Percentiles rank a stretch among this genome's conserved stretches.
Evolutionary conservation across 2,329 filamentous ascomycete species (phyloP).

Genomic region (Pleomassaria siparia): DNA sequence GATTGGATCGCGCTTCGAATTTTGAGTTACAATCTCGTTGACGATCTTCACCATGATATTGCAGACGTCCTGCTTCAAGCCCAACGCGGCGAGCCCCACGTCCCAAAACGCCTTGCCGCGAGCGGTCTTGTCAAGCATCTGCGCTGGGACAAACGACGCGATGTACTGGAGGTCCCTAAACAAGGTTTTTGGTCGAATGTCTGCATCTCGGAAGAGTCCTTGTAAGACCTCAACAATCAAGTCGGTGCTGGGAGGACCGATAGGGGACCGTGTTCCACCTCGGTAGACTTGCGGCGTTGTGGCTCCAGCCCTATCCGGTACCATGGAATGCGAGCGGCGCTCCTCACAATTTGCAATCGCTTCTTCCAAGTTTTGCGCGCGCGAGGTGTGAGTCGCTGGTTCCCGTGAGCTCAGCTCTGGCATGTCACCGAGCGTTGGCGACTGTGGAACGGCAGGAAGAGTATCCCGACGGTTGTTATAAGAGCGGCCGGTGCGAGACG

Average conservation of each 20-base stretch:
- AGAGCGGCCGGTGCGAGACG: conserved; percentile 54
- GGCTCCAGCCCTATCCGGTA: conserved; percentile 33
- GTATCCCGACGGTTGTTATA: conserved; percentile 44
- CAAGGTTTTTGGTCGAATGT: conserved; percentile 49
- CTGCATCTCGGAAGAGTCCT: conserved; percentile 48
- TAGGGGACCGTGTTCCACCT: conserved; percentile 38
- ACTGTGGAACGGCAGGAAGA: conserved; percentile 46
- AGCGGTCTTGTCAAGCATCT: conserved; percentile 60
- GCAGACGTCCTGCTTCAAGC: conserved; percentile 84
- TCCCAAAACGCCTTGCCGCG: conserved; percentile 84
- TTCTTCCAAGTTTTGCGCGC: conserved; percentile 59
- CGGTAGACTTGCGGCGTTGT: conserved; percentile 42
- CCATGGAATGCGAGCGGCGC: conserved; percentile 62
- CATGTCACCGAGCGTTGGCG: conserved; percentile 48
- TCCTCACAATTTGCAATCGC: conserved; percentile 71
- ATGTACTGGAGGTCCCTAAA: conserved; percentile 58
- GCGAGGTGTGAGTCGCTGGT: conserved; percentile 44
- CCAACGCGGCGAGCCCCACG: conserved; percentile 82
- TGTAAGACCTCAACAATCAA: conserved; percentile 48
- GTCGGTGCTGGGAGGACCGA: conserved; percentile 44
- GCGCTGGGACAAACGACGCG: conserved; percentile 60
- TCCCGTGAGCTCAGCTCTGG: conserved; percentile 49
- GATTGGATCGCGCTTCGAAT: conserved; percentile 60
- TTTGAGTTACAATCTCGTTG: conserved; percentile 67
- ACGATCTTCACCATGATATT: conserved; percentile 79